Evolutionary conservation across 331 rosid genomes (phyloP), one percentile per base, ranked within the genome.

Genomic region (Prunus yedoensis): DNA sequence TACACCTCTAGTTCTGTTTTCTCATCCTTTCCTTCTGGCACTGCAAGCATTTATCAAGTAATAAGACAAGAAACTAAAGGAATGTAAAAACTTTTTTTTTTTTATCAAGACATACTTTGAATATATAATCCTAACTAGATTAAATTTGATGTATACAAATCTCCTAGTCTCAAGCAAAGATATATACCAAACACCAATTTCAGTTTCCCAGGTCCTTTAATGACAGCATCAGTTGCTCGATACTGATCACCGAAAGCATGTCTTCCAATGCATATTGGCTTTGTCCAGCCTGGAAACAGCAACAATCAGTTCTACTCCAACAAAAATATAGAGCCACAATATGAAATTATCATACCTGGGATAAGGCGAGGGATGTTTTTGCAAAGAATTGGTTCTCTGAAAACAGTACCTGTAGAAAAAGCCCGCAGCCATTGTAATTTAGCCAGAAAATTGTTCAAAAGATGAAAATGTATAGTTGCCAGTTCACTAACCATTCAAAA

Each of bases 211-310:
- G 99, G 76, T 84, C 99, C 99, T 79, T 89, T 84, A 69, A 92
- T 89, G 45, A 95, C 97, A 57, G 96, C 16, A 81, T 95, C 99
- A 85, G 97, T 92, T 66, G 99, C 97, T 80, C 88, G 77, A 68
- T 95, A 95, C 86, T 95, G 99, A 73, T 95, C 99, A 53, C 99
- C 99, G 76, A 95, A 95, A 62, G 99, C 99, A 87, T 95, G 99
- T 74, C 99, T 90, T 82, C 99, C 99, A 49, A 95, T 91, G 81
- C 99, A 95, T 74, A 95, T 95, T 49, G 97, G 81, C 87, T 89
- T 92, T 12, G 91, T 92, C 99, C 99, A 95, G 68, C 99, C 99
- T 95, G 78, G 63, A 9, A 85, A 53, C 45, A 16, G 58, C n/a
- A 50, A 28, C 4, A 61, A 80, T 77, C 74, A 57, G 14, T 35